phyloP scores from a whole-genome alignment of 1,284 basidiomycete genomes.

The Wallemia ichthyophaga region DNA sequence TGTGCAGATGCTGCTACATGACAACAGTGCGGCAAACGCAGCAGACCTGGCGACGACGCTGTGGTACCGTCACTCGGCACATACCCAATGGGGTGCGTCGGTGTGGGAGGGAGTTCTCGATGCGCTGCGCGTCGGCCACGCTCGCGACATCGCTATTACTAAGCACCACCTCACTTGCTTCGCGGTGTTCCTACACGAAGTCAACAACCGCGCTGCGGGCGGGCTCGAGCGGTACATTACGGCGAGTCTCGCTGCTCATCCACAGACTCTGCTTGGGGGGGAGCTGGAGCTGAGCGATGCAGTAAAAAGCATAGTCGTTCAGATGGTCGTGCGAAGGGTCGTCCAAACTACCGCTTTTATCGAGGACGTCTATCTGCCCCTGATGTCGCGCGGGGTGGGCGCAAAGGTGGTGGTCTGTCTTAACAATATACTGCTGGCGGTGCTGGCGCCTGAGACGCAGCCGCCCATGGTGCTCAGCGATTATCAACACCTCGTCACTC shows the following conservation, averaged over 20 bases:
- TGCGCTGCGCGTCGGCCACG: not conserved
- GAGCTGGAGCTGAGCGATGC: not conserved
- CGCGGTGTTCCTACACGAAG: not conserved
- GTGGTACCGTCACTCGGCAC: not conserved
- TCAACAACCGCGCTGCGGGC: not conserved
- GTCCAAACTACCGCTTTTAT: not conserved
- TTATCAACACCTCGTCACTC: not conserved
- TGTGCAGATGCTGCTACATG: not conserved
- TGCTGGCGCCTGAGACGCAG: not conserved
- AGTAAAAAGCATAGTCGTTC: not conserved
- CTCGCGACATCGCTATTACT: not conserved
- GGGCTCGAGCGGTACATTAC: not conserved
- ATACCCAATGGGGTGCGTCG: not conserved
- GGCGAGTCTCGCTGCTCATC: not conserved
- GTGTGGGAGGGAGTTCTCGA: not conserved
- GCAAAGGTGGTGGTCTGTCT: not conserved
- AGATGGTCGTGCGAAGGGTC: not conserved
- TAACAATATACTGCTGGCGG: not conserved
- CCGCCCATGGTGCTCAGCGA: not conserved
- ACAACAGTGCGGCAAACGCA: not conserved
- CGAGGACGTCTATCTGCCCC: not conserved
- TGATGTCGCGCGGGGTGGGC: not conserved
- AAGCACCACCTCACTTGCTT: not conserved
- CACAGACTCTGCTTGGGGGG: not conserved
- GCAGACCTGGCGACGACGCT: not conserved